Evolutionary conservation across 768 basidiomycete genomes (phyloP).

Genomic region (Chalciporus pseudorubinellus): DNA sequence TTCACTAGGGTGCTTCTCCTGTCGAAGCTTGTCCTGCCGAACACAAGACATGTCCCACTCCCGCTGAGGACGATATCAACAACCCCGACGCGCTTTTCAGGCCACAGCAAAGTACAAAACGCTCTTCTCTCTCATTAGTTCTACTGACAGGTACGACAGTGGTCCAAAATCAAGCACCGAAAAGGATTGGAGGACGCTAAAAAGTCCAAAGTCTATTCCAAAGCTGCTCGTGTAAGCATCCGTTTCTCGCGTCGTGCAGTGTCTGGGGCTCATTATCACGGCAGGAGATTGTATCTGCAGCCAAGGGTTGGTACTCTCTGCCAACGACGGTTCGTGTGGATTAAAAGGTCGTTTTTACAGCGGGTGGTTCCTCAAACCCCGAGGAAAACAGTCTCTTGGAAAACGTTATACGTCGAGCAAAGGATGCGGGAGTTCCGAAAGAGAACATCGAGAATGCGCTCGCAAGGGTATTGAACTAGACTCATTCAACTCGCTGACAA

Average conservation of each 20-base stretch:
- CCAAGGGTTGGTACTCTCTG: slow-evolving; percentile 43
- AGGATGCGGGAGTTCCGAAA: slow-evolving; percentile 59
- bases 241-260: neutral
- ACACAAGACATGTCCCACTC: neutral
- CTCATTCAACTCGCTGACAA: neutral
- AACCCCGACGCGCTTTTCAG: slow-evolving; percentile 29
- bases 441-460: slow-evolving; percentile 67
- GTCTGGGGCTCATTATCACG: neutral
- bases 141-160: slow-evolving; percentile 38
- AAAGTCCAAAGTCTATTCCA: slow-evolving; percentile 57
- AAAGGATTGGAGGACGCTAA: slow-evolving; percentile 65
- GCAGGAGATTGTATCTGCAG: slow-evolving; percentile 64
- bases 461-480: slow-evolving; percentile 41
- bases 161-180: slow-evolving; percentile 75
- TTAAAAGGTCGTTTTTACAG: slow-evolving; percentile 32
- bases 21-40: slow-evolving; percentile 3
- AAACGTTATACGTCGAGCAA: slow-evolving; percentile 52
- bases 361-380: slow-evolving; percentile 55
- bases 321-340: neutral
- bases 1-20: slow-evolving; percentile 5
- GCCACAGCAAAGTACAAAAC: slow-evolving; percentile 40
- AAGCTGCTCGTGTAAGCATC: slow-evolving; percentile 52
- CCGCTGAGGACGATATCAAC: slow-evolving; percentile 25
- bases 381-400: slow-evolving; percentile 53
- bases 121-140: neutral